phyloP scores from a whole-genome alignment of 768 basidiomycete genomes.

The Leccinum subgranulosum region DNA sequence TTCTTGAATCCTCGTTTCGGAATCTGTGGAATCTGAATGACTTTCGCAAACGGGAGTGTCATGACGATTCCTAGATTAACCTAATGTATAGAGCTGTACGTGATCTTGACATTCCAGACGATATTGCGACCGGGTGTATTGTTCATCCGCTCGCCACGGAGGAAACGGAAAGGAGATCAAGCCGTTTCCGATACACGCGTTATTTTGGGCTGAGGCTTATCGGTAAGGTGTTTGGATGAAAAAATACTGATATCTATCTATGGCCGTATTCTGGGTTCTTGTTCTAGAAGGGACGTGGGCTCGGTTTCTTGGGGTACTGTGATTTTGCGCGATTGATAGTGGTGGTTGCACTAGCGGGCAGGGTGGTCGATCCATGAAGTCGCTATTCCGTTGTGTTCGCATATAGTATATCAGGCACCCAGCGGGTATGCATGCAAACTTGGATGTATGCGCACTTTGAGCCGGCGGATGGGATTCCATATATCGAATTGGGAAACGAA shows the following conservation, averaged over 20 bases:
- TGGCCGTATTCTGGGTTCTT: not conserved
- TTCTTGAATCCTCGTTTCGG: not conserved
- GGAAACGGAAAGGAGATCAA: not conserved
- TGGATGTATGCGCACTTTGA: not conserved
- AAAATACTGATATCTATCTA: not conserved
- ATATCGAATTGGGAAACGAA: not conserved
- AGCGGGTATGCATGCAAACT: not conserved
- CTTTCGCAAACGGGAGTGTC: not conserved
- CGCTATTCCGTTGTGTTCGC: not conserved
- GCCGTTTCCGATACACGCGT: not conserved
- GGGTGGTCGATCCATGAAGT: not conserved
- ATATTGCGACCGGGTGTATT: not conserved
- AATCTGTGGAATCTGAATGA: not conserved
- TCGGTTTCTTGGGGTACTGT: not conserved
- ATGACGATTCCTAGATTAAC: not conserved
- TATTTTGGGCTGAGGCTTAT: conserved; percentile 7
- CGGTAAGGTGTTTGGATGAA: not conserved
- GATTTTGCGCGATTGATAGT: not conserved
- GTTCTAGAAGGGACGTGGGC: not conserved
- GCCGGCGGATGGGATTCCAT: not conserved
- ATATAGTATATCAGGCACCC: not conserved
- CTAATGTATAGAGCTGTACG: not conserved
- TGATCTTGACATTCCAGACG: not conserved
- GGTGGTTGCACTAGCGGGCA: not conserved
- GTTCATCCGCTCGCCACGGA: conserved; percentile 7